phyloP scores from a whole-genome alignment of 768 basidiomycete species.

The Tricholoma flavovirens region DNA sequence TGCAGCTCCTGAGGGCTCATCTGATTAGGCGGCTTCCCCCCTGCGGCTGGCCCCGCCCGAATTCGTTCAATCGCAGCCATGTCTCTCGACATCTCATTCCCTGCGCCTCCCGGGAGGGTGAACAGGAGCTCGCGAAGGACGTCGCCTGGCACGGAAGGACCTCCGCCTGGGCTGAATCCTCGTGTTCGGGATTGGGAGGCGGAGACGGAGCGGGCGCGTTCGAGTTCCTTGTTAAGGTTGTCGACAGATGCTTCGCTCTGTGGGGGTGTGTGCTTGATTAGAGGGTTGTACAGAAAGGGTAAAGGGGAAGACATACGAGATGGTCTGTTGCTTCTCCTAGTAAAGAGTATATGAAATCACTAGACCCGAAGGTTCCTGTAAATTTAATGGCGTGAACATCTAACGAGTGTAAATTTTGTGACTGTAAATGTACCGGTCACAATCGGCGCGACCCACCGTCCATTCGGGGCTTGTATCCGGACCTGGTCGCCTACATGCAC shows the following conservation, averaged over 20 bases:
- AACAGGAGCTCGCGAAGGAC: conserved; percentile 56
- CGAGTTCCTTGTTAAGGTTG: conserved; percentile 77
- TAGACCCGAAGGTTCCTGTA: conserved; percentile 66
- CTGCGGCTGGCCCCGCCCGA: conserved; percentile 49
- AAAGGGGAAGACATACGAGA: conserved; percentile 33
- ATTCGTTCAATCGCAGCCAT: conserved; percentile 71
- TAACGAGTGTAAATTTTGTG: too few relatives aligned
- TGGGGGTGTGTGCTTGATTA: neutral
- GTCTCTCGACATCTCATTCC: conserved; percentile 63
- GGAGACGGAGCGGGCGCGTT: conserved; percentile 14
- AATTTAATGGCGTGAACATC: neutral
- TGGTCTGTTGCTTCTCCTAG: conserved; percentile 69
- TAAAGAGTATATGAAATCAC: conserved; percentile 74
- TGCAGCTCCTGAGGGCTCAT: conserved; percentile 91
- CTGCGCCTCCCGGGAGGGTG: conserved; percentile 56
- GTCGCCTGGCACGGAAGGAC: conserved; percentile 33
- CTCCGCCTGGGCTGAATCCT: conserved; percentile 22
- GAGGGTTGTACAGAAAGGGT: neutral
- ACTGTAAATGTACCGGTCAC: conserved; percentile 55
- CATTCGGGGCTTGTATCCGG: conserved; percentile 67
- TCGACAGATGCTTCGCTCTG: conserved; percentile 68
- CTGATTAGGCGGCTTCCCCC: conserved; percentile 66
- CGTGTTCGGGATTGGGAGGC: neutral
- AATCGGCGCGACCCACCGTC: conserved; percentile 71
- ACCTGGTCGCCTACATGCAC: conserved; percentile 81